Evolutionary conservation across 495 filamentous ascomycete species (phyloP).

Genomic region (Friedmanniomyces endolithicus): DNA sequence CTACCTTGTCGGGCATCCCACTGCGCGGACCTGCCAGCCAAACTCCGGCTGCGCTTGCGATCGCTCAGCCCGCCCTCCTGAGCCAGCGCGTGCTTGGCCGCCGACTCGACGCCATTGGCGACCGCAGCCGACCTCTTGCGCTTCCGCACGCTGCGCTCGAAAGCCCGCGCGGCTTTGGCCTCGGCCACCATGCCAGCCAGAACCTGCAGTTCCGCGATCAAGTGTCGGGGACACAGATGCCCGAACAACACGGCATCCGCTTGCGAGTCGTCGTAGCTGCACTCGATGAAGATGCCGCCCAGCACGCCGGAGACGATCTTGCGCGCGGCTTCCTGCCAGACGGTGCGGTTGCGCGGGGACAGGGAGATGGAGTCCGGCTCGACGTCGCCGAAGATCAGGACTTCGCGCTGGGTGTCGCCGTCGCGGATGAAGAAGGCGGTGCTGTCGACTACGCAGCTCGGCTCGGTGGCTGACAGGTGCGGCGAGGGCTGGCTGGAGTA

Average conservation of each 20-base stretch:
- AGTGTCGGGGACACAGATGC: constrained; percentile 70
- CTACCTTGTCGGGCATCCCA: constrained; percentile 2
- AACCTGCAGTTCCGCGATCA: constrained; percentile 60
- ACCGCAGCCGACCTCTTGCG: constrained; percentile 21
- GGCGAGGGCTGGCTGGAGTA: constrained; percentile 7
- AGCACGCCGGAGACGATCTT: constrained; percentile 61
- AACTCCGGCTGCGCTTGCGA: constrained; percentile 17
- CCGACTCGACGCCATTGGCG: constrained; percentile 3
- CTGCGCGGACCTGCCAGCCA: neutral
- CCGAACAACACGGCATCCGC: constrained; percentile 69
- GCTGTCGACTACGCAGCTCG: constrained; percentile 46
- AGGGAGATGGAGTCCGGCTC: constrained; percentile 80
- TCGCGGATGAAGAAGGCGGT: constrained; percentile 78
- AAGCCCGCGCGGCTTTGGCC: constrained; percentile 25
- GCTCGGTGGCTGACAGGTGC: neutral
- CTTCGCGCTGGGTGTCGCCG: constrained; percentile 48
- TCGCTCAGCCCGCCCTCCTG: neutral
- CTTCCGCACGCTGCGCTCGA: constrained; percentile 24
- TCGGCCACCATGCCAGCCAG: constrained; percentile 54
- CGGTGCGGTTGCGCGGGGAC: constrained; percentile 58
- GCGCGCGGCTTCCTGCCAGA: constrained; percentile 78
- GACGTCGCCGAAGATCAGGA: constrained; percentile 89
- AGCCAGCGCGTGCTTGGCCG: neutral
- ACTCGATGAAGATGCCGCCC: constrained; percentile 83
- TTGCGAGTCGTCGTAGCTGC: constrained; percentile 70